Conservation (phyloP, 1,139 yeast species). For the Candida neerlandica region DNA sequence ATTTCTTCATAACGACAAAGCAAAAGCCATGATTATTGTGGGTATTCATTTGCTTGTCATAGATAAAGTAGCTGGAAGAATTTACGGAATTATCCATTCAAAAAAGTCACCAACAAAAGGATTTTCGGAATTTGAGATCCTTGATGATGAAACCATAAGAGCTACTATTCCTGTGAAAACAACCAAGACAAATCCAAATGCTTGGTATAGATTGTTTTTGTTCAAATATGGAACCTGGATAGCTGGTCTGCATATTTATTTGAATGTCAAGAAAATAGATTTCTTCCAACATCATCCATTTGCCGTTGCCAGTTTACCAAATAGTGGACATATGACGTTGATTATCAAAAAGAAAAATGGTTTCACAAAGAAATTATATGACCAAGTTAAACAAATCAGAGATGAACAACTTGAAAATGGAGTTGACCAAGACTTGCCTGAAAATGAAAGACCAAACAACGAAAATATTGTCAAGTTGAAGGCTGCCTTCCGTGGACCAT, state of each 20-base stretch:
- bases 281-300: conserved; percentile 51
- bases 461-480: conserved; percentile 25
- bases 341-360: conserved; percentile 46
- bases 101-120: conserved; percentile 44
- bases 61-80: conserved; percentile 41
- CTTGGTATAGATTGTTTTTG: conserved; percentile 34
- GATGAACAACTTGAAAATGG: conserved; percentile 19
- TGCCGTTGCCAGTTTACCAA: conserved; percentile 44
- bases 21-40: conserved; percentile 38
- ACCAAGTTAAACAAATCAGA: conserved; percentile 17
- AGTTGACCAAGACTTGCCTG: conserved; percentile 12
- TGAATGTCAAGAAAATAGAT: conserved; percentile 42
- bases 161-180: conserved; percentile 38
- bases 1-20: conserved; percentile 43
- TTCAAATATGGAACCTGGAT: conserved; percentile 48
- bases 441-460: conserved; percentile 10
- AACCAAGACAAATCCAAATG: conserved; percentile 20
- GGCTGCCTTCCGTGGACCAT: conserved; percentile 46
- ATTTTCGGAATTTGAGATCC: conserved; percentile 37
- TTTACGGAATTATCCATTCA: conserved; percentile 34
- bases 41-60: conserved; percentile 49
- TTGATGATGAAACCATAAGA: conserved; percentile 46
- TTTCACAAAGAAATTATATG: conserved; percentile 42
- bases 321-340: conserved; percentile 39
- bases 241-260: conserved; percentile 50